Evolutionary conservation across 2,329 filamentous ascomycete species (phyloP).

Genomic region (Rachicladosporium sp.): DNA sequence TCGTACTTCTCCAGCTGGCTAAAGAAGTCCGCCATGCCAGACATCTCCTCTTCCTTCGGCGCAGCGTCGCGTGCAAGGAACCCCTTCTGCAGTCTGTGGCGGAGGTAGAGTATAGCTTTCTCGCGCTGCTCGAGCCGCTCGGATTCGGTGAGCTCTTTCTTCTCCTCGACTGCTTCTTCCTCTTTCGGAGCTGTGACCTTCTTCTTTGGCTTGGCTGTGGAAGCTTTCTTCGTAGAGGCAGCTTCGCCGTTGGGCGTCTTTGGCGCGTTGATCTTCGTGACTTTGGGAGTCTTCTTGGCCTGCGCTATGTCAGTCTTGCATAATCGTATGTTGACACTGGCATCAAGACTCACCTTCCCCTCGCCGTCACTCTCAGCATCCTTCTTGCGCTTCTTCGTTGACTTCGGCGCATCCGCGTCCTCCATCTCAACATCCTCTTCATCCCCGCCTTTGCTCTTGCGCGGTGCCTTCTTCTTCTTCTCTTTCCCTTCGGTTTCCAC

Average conservation of each 20-base stretch:
- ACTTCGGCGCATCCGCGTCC: slow-evolving; percentile 49
- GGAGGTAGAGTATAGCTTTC: slow-evolving; percentile 72
- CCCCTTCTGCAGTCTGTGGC: slow-evolving; percentile 89
- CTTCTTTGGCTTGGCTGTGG: slow-evolving; percentile 45
- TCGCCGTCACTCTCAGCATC: slow-evolving; percentile 54
- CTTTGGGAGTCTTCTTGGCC: slow-evolving; percentile 40
- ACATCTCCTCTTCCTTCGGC: slow-evolving; percentile 79
- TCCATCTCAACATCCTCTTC: slow-evolving; percentile 42
- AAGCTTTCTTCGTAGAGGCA: slow-evolving; percentile 23
- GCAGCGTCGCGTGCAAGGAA: slow-evolving; percentile 74
- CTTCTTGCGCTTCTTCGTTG: slow-evolving; percentile 72
- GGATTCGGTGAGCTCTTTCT: slow-evolving; percentile 41
- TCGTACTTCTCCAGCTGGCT: slow-evolving; percentile 67
- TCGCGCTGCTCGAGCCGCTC: slow-evolving; percentile 46
- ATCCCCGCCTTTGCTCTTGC: slow-evolving; percentile 22
- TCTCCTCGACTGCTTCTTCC: slow-evolving; percentile 45
- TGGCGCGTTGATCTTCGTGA: slow-evolving; percentile 33
- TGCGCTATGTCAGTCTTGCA: slow-evolving; percentile 23
- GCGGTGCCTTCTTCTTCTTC: slow-evolving; percentile 21
- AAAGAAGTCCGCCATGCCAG: slow-evolving; percentile 63
- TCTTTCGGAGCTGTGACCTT: slow-evolving; percentile 39
- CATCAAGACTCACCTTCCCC: slow-evolving; percentile 40
- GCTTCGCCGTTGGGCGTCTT: slow-evolving; percentile 28
- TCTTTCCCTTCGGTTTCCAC: slow-evolving; percentile 44
- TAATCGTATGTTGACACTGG: too few relatives aligned